Base-by-base conservation (phyloP, 169 alveolate genomes). In the Eimeria sp. region DNA sequence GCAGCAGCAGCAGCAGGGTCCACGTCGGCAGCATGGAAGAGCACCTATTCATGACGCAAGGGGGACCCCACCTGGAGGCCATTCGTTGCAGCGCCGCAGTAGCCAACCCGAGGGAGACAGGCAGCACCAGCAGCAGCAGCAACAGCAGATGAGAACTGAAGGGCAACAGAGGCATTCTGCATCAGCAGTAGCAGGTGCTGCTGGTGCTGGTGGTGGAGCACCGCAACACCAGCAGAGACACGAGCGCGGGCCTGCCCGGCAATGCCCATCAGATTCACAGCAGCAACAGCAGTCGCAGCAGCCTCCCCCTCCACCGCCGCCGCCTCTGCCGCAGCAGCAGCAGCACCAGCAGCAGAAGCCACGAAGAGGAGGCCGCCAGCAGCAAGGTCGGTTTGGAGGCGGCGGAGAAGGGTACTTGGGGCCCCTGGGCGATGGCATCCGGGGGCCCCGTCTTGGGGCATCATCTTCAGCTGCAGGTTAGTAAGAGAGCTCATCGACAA, bases 291-390 rank as follows among this genome's bases (percentile, higher is more conserved):
- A 61, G 70, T 25, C 13, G 70, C 70, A 61, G 61, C 40, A 34
- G 40, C 40, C 40, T 34, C 40, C 40, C 40, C 40, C 40, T 0
- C 40, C 40, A 2, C 40, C 40, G 40, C 40, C 40, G 40, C 40
- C 40, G 40, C 40, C 40, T 34, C 40, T 34, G 40, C 61, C 61
- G 70, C 70, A 11, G 70, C 70, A 61, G n/a, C 70, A 11, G n/a
- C 70, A 18, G 20, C 87, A 76, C 27, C 87, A 76, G 87, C 87
- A 76, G 57, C 87, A 47, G 61, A 70, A 70, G 80, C 65, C 87
- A 20, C 87, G 87, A 1, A 76, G 87, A 76, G 87, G 87, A 22
- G 87, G 87, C 4, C 87, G 87, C 16, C 87, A 76, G 87, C 87
- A 45, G 87, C 87, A 76, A 43, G 45, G 87, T 22, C 87, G 87